These are phyloP conservation scores for Mucuna pruriens DNA, from an alignment of 306 rosid species.

Conservation along the genomic window DNA sequence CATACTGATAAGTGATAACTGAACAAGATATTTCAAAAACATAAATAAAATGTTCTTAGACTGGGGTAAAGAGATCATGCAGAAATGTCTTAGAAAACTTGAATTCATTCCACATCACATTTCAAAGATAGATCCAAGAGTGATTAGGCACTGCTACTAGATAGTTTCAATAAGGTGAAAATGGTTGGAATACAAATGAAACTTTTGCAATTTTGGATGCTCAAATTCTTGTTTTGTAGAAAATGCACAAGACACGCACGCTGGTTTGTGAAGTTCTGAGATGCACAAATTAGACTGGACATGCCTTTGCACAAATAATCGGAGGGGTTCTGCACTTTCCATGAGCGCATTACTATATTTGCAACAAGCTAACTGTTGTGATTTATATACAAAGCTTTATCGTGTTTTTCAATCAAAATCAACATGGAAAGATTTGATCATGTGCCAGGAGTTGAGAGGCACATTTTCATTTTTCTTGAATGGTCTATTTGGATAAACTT, in stretches of 20 bases:
- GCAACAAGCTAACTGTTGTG: background rate
- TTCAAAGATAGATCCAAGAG: background rate
- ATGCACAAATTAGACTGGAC: background rate
- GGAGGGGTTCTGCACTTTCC: background rate
- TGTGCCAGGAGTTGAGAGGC: background rate
- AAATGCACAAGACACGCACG: background rate
- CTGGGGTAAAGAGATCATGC: background rate
- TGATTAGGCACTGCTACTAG: background rate
- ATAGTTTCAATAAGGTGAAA: background rate
- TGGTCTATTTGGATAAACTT: background rate
- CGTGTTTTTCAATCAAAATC: background rate
- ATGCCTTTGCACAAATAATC: background rate
- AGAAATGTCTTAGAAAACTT: background rate
- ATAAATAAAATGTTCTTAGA: background rate
- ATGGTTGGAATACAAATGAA: background rate
- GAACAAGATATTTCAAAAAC: background rate
- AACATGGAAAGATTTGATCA: background rate
- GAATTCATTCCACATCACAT: background rate
- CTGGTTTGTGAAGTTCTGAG: background rate
- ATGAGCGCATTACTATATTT: background rate
- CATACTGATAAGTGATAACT: background rate
- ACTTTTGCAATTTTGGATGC: background rate
- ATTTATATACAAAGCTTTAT: background rate
- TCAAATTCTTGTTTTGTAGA: conserved; percentile 5
- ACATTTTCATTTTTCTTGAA: background rate